phyloP scores from a whole-genome alignment of 805 yeast genomes.

The Cyberlindnera mycetangii region DNA sequence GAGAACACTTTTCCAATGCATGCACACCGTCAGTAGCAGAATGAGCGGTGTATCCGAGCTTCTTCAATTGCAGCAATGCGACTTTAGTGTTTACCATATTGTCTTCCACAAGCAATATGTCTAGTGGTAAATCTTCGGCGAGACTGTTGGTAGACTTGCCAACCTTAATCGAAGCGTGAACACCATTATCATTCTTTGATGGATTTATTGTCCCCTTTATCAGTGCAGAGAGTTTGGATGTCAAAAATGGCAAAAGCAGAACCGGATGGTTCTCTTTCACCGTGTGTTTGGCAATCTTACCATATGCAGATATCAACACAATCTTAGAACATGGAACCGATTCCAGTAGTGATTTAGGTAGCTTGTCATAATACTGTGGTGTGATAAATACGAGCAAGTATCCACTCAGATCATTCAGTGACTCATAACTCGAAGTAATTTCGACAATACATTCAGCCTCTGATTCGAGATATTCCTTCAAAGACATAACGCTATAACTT shows the following conservation, averaged over 20 bases:
- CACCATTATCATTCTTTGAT: neutral
- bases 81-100: constrained; percentile 75
- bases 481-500: constrained; percentile 5
- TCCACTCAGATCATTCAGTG: neutral
- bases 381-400: constrained; percentile 14
- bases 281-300: constrained; percentile 9
- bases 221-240: constrained; percentile 10
- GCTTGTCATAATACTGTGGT: constrained; percentile 8
- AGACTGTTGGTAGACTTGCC: constrained; percentile 1
- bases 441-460: constrained; percentile 9
- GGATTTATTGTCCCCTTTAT: neutral
- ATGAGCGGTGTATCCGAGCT: constrained; percentile 51
- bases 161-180: neutral
- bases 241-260: constrained; percentile 19
- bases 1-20: constrained; percentile 87
- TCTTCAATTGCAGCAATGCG: constrained; percentile 66
- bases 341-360: neutral
- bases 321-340: constrained; percentile 1
- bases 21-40: constrained; percentile 87
- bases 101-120: constrained; percentile 88
- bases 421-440: neutral
- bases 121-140: constrained; percentile 35
- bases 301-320: constrained; percentile 17
- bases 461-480: constrained; percentile 10
- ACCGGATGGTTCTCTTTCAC: constrained; percentile 12